Evolutionary conservation across 176 grass and related monocot genomes (phyloP), one percentile per base, ranked within the genome.

Genomic region (Ensete glaucum): DNA sequence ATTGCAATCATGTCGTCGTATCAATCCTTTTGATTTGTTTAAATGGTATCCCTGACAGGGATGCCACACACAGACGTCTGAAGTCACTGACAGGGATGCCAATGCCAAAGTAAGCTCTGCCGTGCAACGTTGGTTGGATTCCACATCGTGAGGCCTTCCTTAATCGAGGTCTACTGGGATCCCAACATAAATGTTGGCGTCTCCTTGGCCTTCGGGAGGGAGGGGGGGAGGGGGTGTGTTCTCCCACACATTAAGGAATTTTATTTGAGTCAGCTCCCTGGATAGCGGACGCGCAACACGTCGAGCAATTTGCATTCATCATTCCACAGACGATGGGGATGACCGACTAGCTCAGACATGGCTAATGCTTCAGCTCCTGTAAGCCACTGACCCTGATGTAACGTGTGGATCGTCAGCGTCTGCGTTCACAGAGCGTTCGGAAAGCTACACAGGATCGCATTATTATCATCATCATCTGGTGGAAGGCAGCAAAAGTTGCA

Each of bases 131-230:
- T 20, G 43, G 67, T 19, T 20, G 43, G 67, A 51, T 52, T 70
- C 67, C 67, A 70, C 43, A 19, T 70, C 7, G 48, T 1, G 0
- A 9, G 22, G 58, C 63, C 63, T 20, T 50, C 63, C 63, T 20
- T 50, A 70, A 21, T 65, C 63, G 22, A 50, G 5, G 48, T 70
- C 67, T 70, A 70, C 67, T 50, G 48, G 67, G 67, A 65, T 20
- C 48, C 43, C 67, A 70, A 67, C 67, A 10, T 22, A 16, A 20
- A 15, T 50, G 15, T 34, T 34, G 58, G 8, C 58, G 20, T 21
- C 51, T 50, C 67, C 67, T 48, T 20, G 49, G 26, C 11, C 16
- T 20, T 21, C 9, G 34, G 67, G 67, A 0, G 48, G 48, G n/a
- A n/a, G n/a, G n/a, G n/a, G n/a, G n/a, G n/a, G n/a, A n/a, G n/a